Conservation (phyloP, 345 rosid genomes). For the Brassica juncea region DNA sequence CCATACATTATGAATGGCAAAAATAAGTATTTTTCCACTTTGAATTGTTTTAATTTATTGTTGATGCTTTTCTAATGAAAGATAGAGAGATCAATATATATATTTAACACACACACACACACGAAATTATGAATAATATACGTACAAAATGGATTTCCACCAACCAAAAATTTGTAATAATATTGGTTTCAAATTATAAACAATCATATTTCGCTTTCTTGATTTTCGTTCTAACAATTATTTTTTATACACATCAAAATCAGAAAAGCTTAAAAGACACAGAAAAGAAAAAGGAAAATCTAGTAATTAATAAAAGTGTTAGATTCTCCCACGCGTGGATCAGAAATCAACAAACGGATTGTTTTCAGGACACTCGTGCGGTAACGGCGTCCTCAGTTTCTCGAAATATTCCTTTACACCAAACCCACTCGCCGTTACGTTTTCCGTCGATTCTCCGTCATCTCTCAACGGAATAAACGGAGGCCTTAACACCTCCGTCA, state of each 20-base stretch:
- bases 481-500: slow-evolving; percentile 76
- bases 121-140: not conserved
- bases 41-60: not conserved
- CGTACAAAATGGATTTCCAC: not conserved
- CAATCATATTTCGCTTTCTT: slow-evolving; percentile 12
- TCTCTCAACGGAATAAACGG: slow-evolving; percentile 75
- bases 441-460: slow-evolving; percentile 43
- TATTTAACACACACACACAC: not conserved
- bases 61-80: not conserved
- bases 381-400: slow-evolving; percentile 40
- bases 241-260: slow-evolving; percentile 28
- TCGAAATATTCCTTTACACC: slow-evolving; percentile 51
- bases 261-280: slow-evolving; percentile 11
- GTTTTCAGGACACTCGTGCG: slow-evolving; percentile 43
- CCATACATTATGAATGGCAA: too few relatives aligned
- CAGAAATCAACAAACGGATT: slow-evolving; percentile 52
- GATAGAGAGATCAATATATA: not conserved
- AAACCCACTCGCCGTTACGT: slow-evolving; percentile 30
- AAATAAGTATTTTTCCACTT: too few relatives aligned
- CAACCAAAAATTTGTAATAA: not conserved
- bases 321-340: slow-evolving; percentile 42
- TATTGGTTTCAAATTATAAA: not conserved
- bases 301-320: slow-evolving; percentile 4
- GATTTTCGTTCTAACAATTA: slow-evolving; percentile 23
- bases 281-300: not conserved